A percentile compares a stretch with the other conserved stretches of the same genome.
Evolutionary conservation across 75 land plant genomes (phyloP).

Genomic region (Picea sitchensis): DNA sequence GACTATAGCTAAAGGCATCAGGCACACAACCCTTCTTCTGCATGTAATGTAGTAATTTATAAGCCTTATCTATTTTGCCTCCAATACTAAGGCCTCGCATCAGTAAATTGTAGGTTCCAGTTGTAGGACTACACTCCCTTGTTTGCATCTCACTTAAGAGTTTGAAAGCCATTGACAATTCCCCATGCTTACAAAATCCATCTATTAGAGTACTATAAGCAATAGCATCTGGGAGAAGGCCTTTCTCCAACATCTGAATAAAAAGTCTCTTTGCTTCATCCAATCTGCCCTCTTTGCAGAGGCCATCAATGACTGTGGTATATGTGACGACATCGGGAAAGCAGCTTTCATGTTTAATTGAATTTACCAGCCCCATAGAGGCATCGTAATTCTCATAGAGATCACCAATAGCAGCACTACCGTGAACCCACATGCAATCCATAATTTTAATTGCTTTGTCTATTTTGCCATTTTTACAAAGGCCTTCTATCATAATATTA

Average conservation of each 20-base stretch:
- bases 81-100: slow-evolving; percentile 41
- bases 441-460: slow-evolving; percentile 66
- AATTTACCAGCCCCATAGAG: slow-evolving; percentile 40
- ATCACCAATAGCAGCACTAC: slow-evolving; percentile 43
- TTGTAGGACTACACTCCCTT: slow-evolving; percentile 42
- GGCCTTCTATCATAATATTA: slow-evolving; percentile 70
- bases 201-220: slow-evolving; percentile 61
- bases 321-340: slow-evolving; percentile 68
- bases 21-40: slow-evolving; percentile 37
- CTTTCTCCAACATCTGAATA: slow-evolving; percentile 49
- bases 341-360: slow-evolving; percentile 22
- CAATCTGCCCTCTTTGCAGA: slow-evolving; percentile 72
- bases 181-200: slow-evolving; percentile 63
- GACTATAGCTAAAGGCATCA: slow-evolving; percentile 46
- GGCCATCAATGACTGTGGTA: slow-evolving; percentile 62
- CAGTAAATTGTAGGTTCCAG: slow-evolving; percentile 53
- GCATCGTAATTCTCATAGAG: slow-evolving; percentile 26
- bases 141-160: slow-evolving; percentile 68
- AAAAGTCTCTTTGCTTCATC: slow-evolving; percentile 67
- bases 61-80: slow-evolving; percentile 44
- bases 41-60: slow-evolving; percentile 51
- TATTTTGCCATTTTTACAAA: slow-evolving; percentile 61
- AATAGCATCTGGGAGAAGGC: slow-evolving; percentile 56
- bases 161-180: slow-evolving; percentile 60
- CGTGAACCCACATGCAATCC: slow-evolving; percentile 64